phyloP scores from a whole-genome alignment of 164 flowering plant species.

The Paratinospora sagittata region DNA sequence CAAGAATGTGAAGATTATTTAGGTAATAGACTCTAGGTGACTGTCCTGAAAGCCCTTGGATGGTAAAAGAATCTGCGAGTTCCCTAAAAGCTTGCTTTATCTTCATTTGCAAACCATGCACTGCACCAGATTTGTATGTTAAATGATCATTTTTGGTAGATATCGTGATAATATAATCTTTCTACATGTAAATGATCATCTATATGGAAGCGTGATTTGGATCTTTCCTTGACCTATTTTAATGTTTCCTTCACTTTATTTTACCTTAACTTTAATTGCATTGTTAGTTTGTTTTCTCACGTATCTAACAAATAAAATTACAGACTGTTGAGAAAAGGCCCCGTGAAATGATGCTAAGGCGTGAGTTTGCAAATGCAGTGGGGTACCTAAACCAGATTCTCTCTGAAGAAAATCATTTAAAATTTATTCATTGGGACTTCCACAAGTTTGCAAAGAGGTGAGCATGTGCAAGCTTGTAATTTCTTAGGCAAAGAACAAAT shows the following conservation, averaged over 20 bases:
- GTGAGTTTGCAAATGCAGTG: conserved; percentile 94
- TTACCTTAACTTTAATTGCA: not conserved
- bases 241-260: not conserved
- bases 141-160: too few relatives aligned
- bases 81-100: too few relatives aligned
- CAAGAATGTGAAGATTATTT: too few relatives aligned
- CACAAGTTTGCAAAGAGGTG: conserved; percentile 96
- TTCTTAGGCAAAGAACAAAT: not conserved
- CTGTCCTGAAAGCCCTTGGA: too few relatives aligned
- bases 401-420: conserved; percentile 72
- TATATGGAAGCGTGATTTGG: not conserved
- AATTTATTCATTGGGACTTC: conserved; percentile 97
- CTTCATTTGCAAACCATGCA: too few relatives aligned
- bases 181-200: too few relatives aligned
- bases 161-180: too few relatives aligned
- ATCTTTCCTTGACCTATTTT: not conserved
- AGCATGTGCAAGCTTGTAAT: conserved; percentile 9
- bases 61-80: too few relatives aligned
- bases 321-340: conserved; percentile 99
- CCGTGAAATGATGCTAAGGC: conserved; percentile 95
- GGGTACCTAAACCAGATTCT: conserved; percentile 84
- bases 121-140: too few relatives aligned
- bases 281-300: not conserved
- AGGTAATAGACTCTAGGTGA: too few relatives aligned
- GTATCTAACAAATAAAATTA: conserved; percentile 9